Evolutionary conservation across 129 eudicot species (phyloP), one percentile per base, ranked within the genome.

Genomic region (Gnaphalium uliginosum): DNA sequence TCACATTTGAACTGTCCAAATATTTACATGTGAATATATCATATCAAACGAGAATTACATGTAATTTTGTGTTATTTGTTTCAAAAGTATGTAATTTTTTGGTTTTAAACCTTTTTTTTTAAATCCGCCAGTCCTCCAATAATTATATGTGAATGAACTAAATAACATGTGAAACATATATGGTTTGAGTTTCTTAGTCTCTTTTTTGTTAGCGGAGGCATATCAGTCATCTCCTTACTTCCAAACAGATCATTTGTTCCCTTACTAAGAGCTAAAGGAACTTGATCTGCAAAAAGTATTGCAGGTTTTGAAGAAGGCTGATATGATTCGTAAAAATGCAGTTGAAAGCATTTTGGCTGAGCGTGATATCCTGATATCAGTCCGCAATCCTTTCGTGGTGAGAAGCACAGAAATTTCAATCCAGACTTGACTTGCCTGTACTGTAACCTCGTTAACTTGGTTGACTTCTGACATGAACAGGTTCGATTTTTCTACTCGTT

Each of bases 331-430:
- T 58, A 94, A 95, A 86, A 95, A 95, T 89, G 90, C 97, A 72
- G 99, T 95, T 71, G 96, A 95, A 83, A 95, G 99, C 75, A 91
- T 95, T 74, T 87, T 95, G 85, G 95, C 97, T 0, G 97, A 95
- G 73, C 89, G 99, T 19, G 96, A 95, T 84, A 95, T 95, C 78
- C 69, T 95, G 76, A 95, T 95, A 74, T 84, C 99, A 62, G 87
- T 88, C 76, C 94, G 99, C 69, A 95, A 95, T 85, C 99, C 99
- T 72, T 91, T 95, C 78, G 99, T 95, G 96, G 99, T 95, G 79
- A 91, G 97, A 67, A 82, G 73, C 35, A 48, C 51, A 26, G 24
- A 43, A 57, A 53, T 15, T 30, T 81, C 37, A 27, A 37, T 18
- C 60, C 69, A 59, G 25, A 63, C 15, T 41, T 74, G 70, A 61